These are phyloP conservation scores for Entophlyctis helioformis DNA, from an alignment of 192 early-diverging fungal species.

Conservation along the genomic window DNA sequence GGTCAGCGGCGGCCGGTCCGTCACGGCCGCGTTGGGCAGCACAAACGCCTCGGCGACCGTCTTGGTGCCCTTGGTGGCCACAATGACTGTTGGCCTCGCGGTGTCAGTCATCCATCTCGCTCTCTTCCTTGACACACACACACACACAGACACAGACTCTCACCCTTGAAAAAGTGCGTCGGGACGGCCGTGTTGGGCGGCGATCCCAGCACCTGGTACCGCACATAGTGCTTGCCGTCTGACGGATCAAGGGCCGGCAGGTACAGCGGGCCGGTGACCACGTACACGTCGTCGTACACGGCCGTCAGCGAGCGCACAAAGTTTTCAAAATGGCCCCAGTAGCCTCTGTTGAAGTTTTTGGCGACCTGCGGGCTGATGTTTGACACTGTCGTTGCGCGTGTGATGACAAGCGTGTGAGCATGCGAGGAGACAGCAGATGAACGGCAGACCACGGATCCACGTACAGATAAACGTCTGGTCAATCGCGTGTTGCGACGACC, in stretches of 20 bases:
- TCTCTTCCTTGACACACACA: too few species aligned
- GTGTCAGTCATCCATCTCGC: too few species aligned
- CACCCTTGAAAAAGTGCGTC: constrained; percentile 82
- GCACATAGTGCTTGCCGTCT: constrained; percentile 41
- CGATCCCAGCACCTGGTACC: constrained; percentile 78
- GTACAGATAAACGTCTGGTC: constrained; percentile 69
- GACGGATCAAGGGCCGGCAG: constrained; percentile 35
- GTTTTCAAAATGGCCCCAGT: constrained; percentile 81
- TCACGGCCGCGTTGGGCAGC: too few species aligned
- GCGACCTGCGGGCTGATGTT: constrained; percentile 24
- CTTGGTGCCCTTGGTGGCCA: too few species aligned
- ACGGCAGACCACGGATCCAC: not conserved
- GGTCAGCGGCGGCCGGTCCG: too few species aligned
- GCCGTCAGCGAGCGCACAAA: constrained; percentile 63
- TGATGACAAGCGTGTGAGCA: not conserved
- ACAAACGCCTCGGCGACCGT: too few species aligned
- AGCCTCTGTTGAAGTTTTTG: constrained; percentile 73
- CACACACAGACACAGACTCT: too few species aligned
- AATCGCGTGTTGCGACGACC: constrained; percentile 57
- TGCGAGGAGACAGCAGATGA: not conserved
- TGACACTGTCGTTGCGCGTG: constrained; percentile 8
- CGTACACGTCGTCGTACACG: constrained; percentile 70
- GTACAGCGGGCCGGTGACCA: constrained; percentile 80
- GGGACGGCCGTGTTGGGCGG: constrained; percentile 82
- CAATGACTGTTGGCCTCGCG: too few species aligned